These are phyloP conservation scores for Thalassiosira ordinaria DNA, from an alignment of 352 stramenopile genomes.

Conservation along the genomic window DNA sequence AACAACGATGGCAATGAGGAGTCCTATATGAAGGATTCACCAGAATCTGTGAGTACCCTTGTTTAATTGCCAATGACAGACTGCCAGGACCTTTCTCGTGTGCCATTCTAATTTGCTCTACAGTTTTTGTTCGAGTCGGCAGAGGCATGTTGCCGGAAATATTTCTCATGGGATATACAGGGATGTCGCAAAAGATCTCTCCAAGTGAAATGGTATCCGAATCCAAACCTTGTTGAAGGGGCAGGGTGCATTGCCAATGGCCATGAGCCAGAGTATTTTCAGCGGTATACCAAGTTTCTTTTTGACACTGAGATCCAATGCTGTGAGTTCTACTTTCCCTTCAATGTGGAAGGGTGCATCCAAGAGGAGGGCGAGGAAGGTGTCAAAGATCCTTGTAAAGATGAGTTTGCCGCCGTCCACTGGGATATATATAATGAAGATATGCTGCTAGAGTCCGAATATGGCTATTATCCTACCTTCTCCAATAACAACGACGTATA, in stretches of 20 bases:
- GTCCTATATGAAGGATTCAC: background rate
- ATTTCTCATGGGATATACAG: background rate
- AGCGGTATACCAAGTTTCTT: background rate
- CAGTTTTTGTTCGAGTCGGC: no score
- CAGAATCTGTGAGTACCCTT: no score
- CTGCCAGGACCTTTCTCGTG: no score
- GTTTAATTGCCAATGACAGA: no score
- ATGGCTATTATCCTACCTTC: background rate
- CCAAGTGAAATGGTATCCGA: no score
- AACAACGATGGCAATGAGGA: background rate
- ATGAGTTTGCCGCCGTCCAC: background rate
- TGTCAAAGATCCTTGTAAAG: background rate
- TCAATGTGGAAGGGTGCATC: background rate
- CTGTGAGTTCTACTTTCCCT: background rate
- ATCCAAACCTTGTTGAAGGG: no score
- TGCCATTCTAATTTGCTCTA: no score
- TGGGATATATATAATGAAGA: background rate
- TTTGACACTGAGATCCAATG: background rate
- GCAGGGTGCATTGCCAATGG: background rate
- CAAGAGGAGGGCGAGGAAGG: background rate
- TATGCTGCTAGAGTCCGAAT: background rate
- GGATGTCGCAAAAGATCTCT: background rate
- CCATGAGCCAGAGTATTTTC: background rate
- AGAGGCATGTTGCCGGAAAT: background rate
- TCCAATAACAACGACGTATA: background rate